Evolutionary conservation across 2,329 filamentous ascomycete genomes (phyloP).

Genomic region (Aspergillus oerlinghausenensis): DNA sequence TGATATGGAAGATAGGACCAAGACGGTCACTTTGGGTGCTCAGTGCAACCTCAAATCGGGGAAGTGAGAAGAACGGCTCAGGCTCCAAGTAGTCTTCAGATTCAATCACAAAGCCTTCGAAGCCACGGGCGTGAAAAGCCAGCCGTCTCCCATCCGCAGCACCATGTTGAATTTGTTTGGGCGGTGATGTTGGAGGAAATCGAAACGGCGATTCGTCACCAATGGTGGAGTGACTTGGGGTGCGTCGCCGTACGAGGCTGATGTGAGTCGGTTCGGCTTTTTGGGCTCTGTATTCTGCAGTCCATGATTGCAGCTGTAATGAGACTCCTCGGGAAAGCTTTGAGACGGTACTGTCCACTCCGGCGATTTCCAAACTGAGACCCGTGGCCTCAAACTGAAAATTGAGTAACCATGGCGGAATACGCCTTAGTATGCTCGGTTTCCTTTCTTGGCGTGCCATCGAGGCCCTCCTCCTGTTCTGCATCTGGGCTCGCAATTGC

Average conservation of each 20-base stretch:
- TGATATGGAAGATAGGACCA: constrained; percentile 81
- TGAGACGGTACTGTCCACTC: constrained; percentile 78
- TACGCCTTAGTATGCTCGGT: constrained; percentile 67
- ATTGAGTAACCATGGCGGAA: constrained; percentile 81
- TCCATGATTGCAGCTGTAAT: constrained; percentile 81
- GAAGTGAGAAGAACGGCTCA: constrained; percentile 81
- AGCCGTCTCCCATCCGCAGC: constrained; percentile 74
- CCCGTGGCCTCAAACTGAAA: constrained; percentile 82
- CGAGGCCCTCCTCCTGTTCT: constrained; percentile 54
- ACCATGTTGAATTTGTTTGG: constrained; percentile 35
- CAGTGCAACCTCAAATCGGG: constrained; percentile 80
- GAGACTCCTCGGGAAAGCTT: constrained; percentile 76
- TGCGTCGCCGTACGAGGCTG: constrained; percentile 59
- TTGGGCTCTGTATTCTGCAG: constrained; percentile 81
- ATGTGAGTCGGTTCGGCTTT: constrained; percentile 56
- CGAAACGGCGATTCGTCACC: constrained; percentile 59
- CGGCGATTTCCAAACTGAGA: constrained; percentile 85
- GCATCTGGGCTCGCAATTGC: constrained; percentile 69
- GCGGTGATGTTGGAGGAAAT: constrained; percentile 49
- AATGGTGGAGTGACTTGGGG: constrained; percentile 65
- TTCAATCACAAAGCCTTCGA: constrained; percentile 90
- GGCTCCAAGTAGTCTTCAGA: constrained; percentile 76
- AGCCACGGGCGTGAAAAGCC: constrained; percentile 71
- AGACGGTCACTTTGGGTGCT: constrained; percentile 81
- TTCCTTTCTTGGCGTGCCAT: constrained; percentile 49